These are phyloP conservation scores for Phialophora expanda DNA, from an alignment of 2,329 filamentous ascomycete genomes.

Conservation along the genomic window DNA sequence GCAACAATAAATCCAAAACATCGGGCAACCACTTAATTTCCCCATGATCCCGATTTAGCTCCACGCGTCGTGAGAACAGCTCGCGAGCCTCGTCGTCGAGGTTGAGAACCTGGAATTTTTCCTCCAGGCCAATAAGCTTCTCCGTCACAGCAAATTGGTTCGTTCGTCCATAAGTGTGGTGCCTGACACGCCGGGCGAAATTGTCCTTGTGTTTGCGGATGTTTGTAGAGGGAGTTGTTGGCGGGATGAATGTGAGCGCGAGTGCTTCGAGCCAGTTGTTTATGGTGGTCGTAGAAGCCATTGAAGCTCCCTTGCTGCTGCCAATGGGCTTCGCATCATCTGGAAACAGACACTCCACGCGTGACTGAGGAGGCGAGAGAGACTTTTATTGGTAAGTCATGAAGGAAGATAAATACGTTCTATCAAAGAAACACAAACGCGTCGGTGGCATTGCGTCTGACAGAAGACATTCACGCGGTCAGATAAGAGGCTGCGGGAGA, in stretches of 20 bases:
- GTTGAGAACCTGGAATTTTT: slow-evolving; percentile 81
- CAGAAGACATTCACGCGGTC: too few species aligned
- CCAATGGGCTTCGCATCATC: slow-evolving; percentile 21
- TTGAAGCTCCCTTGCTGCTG: slow-evolving; percentile 25
- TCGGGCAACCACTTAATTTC: slow-evolving; percentile 70
- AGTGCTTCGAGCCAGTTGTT: slow-evolving; percentile 38
- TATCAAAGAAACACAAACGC: neutral
- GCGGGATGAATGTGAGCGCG: slow-evolving; percentile 30
- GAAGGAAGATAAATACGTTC: too few species aligned
- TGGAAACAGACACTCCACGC: neutral
- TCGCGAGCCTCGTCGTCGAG: slow-evolving; percentile 79
- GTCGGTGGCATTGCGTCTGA: neutral
- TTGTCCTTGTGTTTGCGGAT: slow-evolving; percentile 30
- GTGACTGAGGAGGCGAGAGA: neutral
- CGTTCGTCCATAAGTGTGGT: slow-evolving; percentile 63
- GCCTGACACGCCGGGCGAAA: slow-evolving; percentile 43
- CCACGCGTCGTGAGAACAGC: slow-evolving; percentile 62
- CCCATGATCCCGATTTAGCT: slow-evolving; percentile 62
- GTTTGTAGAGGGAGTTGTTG: slow-evolving; percentile 14
- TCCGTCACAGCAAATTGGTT: slow-evolving; percentile 76
- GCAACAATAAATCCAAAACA: slow-evolving; percentile 75
- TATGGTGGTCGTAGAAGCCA: slow-evolving; percentile 40
- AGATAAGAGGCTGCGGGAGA: too few species aligned
- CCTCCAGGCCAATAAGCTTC: slow-evolving; percentile 73
- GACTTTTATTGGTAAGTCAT: neutral